Conservation (phyloP, 2,329 filamentous ascomycete species). For the Bipolaris zeicola region DNA sequence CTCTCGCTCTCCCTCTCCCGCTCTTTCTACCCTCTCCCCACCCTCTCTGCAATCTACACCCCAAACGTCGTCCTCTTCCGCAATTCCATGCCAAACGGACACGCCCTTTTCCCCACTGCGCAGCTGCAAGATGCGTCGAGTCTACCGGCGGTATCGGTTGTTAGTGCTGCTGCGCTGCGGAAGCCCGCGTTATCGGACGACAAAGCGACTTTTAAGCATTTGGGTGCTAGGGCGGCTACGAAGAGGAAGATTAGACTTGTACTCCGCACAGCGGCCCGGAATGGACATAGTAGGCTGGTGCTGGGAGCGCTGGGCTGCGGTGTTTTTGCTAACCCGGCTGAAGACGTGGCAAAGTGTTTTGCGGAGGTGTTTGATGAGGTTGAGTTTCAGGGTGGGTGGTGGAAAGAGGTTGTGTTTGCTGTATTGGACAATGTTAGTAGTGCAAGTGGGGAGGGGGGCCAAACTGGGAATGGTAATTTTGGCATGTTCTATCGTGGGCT, state of each 20-base stretch:
- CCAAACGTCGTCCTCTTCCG: slow-evolving; percentile 66
- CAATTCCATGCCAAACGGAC: slow-evolving; percentile 53
- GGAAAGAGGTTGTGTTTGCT: slow-evolving; percentile 69
- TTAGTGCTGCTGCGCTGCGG: slow-evolving; percentile 65
- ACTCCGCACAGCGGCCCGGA: slow-evolving; percentile 63
- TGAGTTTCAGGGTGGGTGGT: slow-evolving; percentile 70
- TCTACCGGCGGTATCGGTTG: slow-evolving; percentile 61
- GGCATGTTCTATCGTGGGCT: slow-evolving; percentile 52
- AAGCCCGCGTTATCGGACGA: slow-evolving; percentile 44
- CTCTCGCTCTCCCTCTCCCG: slow-evolving; percentile 56
- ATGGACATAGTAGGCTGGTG: slow-evolving; percentile 64
- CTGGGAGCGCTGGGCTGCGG: slow-evolving; percentile 74
- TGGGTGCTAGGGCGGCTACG: slow-evolving; percentile 58
- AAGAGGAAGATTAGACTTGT: slow-evolving; percentile 68
- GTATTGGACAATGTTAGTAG: slow-evolving; percentile 54
- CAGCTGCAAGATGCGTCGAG: slow-evolving; percentile 26
- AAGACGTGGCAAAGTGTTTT: slow-evolving; percentile 68
- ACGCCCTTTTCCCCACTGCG: slow-evolving; percentile 53
- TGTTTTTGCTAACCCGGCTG: slow-evolving; percentile 66
- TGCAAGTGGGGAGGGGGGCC: slow-evolving; percentile 24
- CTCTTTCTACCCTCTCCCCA: slow-evolving; percentile 60
- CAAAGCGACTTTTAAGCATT: slow-evolving; percentile 21
- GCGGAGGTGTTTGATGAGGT: slow-evolving; percentile 63
- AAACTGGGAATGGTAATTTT: slow-evolving; percentile 56
- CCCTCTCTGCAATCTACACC: slow-evolving; percentile 62